Evolutionary conservation across 345 rosid genomes (phyloP), one percentile per base, ranked within the genome.

Genomic region (Citrus glauca): DNA sequence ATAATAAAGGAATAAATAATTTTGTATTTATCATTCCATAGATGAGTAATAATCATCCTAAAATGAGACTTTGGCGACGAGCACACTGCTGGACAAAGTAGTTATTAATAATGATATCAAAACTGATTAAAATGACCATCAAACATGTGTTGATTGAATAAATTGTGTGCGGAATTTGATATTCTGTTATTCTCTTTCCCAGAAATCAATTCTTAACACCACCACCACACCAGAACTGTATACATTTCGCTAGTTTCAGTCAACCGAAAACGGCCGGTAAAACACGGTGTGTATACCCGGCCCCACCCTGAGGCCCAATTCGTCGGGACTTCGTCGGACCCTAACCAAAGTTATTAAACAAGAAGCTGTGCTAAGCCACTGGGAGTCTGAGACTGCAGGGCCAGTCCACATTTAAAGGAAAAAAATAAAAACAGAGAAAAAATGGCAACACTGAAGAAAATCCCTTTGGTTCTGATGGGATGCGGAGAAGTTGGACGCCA

Each of bases 401-500:
- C 24, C 53, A 10, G 24, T 30, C 9, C 24, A 1, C 50, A 11
- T 45, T 11, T 45, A 9, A 38, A 42, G 0, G 0, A 11, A n/a
- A n/a, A n/a, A n/a, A 2, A 40, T 2, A 30, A 30, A 30, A 30
- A 45, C 0, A 45, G 16, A 42, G 0, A 45, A 11, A 59, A 56
- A 42, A 64, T 45, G 78, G 30, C 62, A 19, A 69, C 13, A 8
- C 92, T 85, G 97, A 95, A 90, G 93, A 77, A 63, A 25, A 94
- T 92, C 50, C 83, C 98, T 66, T 50, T 91, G 83, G 74, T 96
- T 81, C 82, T 92, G 74, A 81, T 92, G 85, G 98, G 97, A 0
- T 90, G 97, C 30, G 99, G 98, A 61, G 97, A 91, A 72, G 99
- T 96, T 65, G 99, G 99, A 40, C 91, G 97, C 9, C 89, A 92